Evolutionary conservation across 352 stramenopile genomes (phyloP).

Genomic region (Phytophthora idaei): DNA sequence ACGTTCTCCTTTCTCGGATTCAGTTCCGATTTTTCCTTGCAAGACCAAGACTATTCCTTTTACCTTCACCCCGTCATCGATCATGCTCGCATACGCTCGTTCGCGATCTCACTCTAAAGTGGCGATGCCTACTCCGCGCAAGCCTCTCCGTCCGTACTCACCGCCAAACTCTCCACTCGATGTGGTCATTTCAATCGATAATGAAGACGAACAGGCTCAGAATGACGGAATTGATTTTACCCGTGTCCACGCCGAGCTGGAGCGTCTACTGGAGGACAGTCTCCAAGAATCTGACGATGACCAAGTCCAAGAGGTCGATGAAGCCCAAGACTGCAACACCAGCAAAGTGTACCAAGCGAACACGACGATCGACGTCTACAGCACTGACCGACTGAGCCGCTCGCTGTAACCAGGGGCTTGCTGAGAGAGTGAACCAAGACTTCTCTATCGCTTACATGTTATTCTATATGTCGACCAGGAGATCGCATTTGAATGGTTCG

Average conservation of each 20-base stretch:
- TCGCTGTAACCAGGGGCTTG: conserved; percentile 9
- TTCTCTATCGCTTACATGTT: conserved; percentile 14
- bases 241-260: conserved; percentile 25
- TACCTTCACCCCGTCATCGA: background rate
- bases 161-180: conserved; percentile 7
- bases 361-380: conserved; percentile 1
- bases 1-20: conserved; percentile 11
- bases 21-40: conserved; percentile 22
- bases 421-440: background rate
- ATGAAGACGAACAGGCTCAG: conserved; percentile 10
- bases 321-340: conserved; percentile 5
- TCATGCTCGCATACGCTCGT: conserved; percentile 29
- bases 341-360: conserved; percentile 10
- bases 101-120: conserved; percentile 9
- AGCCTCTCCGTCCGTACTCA: background rate
- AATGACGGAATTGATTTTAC: conserved; percentile 35
- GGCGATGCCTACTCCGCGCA: conserved; percentile 1
- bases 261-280: conserved; percentile 34
- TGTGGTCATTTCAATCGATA: conserved; percentile 6
- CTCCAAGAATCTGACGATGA: conserved; percentile 16
- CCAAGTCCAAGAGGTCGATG: background rate
- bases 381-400: conserved; percentile 9
- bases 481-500: conserved; percentile 10
- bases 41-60: conserved; percentile 1
- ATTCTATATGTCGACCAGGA: background rate